Evolutionary conservation across 306 rosid genomes (phyloP).

Genomic region (Pyrus communis): DNA sequence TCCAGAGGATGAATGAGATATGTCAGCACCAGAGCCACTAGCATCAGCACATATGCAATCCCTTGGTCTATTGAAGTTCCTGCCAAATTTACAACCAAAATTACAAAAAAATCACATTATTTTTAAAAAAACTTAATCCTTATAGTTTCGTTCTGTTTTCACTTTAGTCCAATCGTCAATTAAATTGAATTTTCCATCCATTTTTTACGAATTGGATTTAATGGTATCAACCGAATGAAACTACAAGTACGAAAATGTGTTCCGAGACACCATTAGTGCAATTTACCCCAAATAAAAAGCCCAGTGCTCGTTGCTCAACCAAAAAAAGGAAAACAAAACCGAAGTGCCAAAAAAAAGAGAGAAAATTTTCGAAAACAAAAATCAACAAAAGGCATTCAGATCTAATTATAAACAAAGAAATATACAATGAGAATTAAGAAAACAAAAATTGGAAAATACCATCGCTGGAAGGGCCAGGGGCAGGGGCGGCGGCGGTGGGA

Average conservation of each 20-base stretch:
- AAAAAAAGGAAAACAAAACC: not conserved
- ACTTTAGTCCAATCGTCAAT: no score
- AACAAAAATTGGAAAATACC: slow-evolving; percentile 28
- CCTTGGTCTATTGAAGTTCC: slow-evolving; percentile 85
- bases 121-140: no score
- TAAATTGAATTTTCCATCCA: no score
- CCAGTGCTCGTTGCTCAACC: not conserved
- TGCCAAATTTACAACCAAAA: not conserved
- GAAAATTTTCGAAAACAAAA: not conserved
- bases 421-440: not conserved
- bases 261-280: no score
- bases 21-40: slow-evolving; percentile 69
- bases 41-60: slow-evolving; percentile 70
- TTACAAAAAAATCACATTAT: not conserved
- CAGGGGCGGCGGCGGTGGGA: slow-evolving; percentile 45
- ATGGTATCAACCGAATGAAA: no score
- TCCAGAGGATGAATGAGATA: slow-evolving; percentile 76
- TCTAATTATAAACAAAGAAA: not conserved
- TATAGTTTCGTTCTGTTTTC: no score
- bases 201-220: no score
- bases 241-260: no score
- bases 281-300: not conserved
- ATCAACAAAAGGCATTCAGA: not conserved
- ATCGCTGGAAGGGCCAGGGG: slow-evolving; percentile 63
- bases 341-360: not conserved